Evolutionary conservation across 2,329 filamentous ascomycete genomes (phyloP), one percentile per base, ranked within the genome.

Genomic region (Epichloe coenophiala): DNA sequence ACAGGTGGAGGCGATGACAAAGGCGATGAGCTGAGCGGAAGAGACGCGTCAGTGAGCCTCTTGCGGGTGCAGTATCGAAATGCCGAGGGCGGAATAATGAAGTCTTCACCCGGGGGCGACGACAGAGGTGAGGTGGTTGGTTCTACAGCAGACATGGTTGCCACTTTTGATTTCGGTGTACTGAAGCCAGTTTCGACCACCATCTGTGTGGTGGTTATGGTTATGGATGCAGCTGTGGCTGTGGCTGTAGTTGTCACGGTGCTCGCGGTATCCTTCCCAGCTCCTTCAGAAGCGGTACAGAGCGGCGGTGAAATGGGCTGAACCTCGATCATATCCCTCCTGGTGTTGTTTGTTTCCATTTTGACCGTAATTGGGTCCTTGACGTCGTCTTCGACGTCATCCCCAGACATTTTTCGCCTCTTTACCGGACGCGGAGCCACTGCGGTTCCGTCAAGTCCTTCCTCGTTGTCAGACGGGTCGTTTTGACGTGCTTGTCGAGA

Each of bases 1-100:
- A 69, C 59, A 0, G 72, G 71, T 1, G 76, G 77, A 0, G 77
- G 77, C 1, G 77, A 80, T 0, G 77, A 80, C 12, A 80, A 65
- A 0, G 77, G 77, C 1, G 77, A 79, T 0, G 77, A 80, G 61
- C 67, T 71, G 21, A 55, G 58, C 2, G 61, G 59, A 31, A 64
- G 50, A 3, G 47, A 51, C 17, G 54, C 53, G 31, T 58, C 55
- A 23, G 58, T 45, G 9, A 62, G 50, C 45, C 57, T 59, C 19
- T 55, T 55, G 43, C 54, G 57, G 39, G 50, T 53, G n/a, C 53
- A 55, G 43, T 54, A 51, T 54, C 55, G 56, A 35, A 63, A 59
- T 2, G 51, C 53, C 1, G 61, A 60, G 4, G 62, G 58, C 2
- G 61, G 58, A 4, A 61, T 49, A 13, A 59, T 55, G 12, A 60